A percentile compares a stretch with the other conserved stretches of the same genome.
phyloP scores from a whole-genome alignment of 2,329 filamentous ascomycete genomes.

The Fusarium humuli region DNA sequence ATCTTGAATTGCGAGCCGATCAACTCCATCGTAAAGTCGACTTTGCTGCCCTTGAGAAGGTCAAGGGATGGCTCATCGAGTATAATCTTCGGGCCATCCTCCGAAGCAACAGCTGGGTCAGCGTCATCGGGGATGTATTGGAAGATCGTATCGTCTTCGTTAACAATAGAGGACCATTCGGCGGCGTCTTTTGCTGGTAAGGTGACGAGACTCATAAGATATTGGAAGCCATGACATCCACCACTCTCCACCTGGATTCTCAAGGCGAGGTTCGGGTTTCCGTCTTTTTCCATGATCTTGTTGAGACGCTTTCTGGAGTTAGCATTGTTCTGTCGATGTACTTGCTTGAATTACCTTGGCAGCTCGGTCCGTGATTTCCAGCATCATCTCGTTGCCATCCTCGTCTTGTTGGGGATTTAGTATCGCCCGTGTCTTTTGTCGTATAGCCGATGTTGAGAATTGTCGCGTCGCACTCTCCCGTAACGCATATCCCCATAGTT shows the following conservation, averaged over 20 bases:
- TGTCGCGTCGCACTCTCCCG: constrained; percentile 27
- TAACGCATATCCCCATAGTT: constrained; percentile 6
- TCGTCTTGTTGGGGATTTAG: constrained; percentile 83
- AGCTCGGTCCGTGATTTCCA: constrained; percentile 87
- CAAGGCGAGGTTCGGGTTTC: constrained; percentile 84
- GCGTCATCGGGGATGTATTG: constrained; percentile 70
- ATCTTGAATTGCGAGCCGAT: constrained; percentile 94
- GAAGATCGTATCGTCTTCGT: constrained; percentile 90
- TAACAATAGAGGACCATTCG: constrained; percentile 52
- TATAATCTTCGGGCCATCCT: constrained; percentile 77
- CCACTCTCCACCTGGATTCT: constrained; percentile 92
- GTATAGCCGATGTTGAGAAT: constrained; percentile 55
- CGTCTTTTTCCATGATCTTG: constrained; percentile 78
- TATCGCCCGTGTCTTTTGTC: constrained; percentile 61
- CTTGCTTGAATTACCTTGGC: constrained; percentile 69
- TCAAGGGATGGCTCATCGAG: constrained; percentile 90
- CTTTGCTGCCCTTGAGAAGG: constrained; percentile 89
- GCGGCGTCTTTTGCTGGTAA: constrained; percentile 58
- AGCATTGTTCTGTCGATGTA: background rate
- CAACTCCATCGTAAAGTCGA: constrained; percentile 96
- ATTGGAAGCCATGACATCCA: constrained; percentile 98
- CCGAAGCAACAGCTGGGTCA: constrained; percentile 40
- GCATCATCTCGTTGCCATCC: constrained; percentile 82
- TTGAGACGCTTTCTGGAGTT: constrained; percentile 69
- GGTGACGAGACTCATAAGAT: constrained; percentile 87